Conservation (phyloP, 2,329 filamentous ascomycete species). For the Kalmusia sp. region DNA sequence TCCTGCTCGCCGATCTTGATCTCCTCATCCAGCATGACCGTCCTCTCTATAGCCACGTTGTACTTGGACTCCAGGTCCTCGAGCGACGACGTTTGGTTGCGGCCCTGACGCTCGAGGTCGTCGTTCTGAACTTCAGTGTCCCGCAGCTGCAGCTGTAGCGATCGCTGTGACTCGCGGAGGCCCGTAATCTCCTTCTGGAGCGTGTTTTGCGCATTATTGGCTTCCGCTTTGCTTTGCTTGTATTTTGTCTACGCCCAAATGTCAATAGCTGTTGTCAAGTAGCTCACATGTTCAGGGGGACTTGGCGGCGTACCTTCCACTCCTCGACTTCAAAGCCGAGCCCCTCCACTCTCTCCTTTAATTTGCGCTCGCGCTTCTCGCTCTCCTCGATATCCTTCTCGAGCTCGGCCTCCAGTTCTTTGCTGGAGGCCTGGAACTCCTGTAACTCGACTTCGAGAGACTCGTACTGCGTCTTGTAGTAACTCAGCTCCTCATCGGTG, state of each 20-base stretch:
- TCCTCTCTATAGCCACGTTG: constrained; percentile 90
- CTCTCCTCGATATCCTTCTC: constrained; percentile 96
- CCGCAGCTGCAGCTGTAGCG: constrained; percentile 80
- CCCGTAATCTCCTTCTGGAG: constrained; percentile 96
- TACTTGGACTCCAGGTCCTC: constrained; percentile 98
- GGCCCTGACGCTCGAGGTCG: constrained; percentile 94
- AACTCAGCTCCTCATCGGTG: constrained; percentile 78
- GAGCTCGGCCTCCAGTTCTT: constrained; percentile 90
- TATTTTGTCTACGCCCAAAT: constrained; percentile 76
- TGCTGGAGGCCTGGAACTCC: constrained; percentile 93
- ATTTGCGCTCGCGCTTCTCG: constrained; percentile 85
- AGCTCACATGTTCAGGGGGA: background rate
- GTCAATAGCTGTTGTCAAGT: constrained; percentile 10
- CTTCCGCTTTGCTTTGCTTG: constrained; percentile 91
- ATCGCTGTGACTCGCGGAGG: constrained; percentile 82
- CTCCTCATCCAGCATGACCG: constrained; percentile 94
- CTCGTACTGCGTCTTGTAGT: constrained; percentile 97
- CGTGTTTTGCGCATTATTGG: constrained; percentile 79
- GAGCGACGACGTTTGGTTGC: constrained; percentile 92
- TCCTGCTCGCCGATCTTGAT: constrained; percentile 91
- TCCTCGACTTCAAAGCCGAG: constrained; percentile 91
- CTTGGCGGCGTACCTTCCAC: constrained; percentile 82
- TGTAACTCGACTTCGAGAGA: constrained; percentile 87
- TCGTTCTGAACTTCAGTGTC: constrained; percentile 99
- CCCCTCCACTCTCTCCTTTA: constrained; percentile 87